Percentiles rank a stretch among this genome's conserved stretches.
These are phyloP conservation scores for Haematococcus lacustris DNA, from an alignment of 139 green algal genomes.

Conservation along the genomic window DNA sequence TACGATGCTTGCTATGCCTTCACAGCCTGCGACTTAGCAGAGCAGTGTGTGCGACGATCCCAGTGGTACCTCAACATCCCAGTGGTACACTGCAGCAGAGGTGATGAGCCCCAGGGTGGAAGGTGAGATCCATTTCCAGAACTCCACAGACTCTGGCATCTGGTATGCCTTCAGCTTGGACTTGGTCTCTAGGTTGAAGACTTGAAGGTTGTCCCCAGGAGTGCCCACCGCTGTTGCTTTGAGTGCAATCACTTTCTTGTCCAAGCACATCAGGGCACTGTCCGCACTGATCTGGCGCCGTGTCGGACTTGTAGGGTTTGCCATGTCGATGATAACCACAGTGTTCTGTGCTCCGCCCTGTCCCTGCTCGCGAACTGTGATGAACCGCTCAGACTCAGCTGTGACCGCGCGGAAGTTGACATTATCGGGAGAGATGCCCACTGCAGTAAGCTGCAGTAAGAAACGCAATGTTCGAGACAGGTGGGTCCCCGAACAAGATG, in stretches of 20 bases:
- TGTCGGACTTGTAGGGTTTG: slow-evolving; percentile 64
- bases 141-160: slow-evolving; percentile 89
- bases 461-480: background rate
- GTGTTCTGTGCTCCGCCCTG: slow-evolving; percentile 23
- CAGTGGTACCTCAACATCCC: slow-evolving; percentile 87
- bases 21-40: no score
- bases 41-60: no score
- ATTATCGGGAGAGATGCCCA: slow-evolving; percentile 83
- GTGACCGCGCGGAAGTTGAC: slow-evolving; percentile 97
- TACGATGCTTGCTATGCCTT: no score
- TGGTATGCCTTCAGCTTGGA: slow-evolving; percentile 93
- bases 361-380: slow-evolving; percentile 90
- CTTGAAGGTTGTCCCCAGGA: slow-evolving; percentile 81
- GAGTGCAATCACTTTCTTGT: slow-evolving; percentile 89
- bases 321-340: slow-evolving; percentile 91
- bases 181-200: slow-evolving; percentile 98
- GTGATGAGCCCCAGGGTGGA: slow-evolving; percentile 88
- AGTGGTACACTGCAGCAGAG: slow-evolving; percentile 87
- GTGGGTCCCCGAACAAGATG: background rate
- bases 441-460: slow-evolving; percentile 67
- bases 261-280: slow-evolving; percentile 89
- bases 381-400: slow-evolving; percentile 94
- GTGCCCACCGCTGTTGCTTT: slow-evolving; percentile 57
- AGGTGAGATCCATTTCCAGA: slow-evolving; percentile 94
- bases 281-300: slow-evolving; percentile 93